phyloP scores from a whole-genome alignment of 2,329 filamentous ascomycete species.

The Verticillium klebahnii region DNA sequence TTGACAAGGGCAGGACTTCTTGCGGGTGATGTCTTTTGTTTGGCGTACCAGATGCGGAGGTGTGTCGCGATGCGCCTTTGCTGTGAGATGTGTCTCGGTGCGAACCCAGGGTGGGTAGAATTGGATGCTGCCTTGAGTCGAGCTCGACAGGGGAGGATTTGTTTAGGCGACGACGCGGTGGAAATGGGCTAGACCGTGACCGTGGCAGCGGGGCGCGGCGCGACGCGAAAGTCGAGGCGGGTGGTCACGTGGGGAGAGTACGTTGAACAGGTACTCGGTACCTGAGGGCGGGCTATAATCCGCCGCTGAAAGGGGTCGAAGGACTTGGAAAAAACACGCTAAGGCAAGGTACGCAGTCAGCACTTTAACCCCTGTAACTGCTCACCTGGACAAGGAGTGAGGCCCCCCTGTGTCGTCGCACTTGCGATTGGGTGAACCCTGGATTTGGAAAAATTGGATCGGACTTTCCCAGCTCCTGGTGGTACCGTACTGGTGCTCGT shows the following conservation, averaged over 20 bases:
- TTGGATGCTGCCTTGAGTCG: not conserved
- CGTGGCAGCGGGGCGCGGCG: not conserved
- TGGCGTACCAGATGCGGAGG: not conserved
- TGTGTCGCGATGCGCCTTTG: not conserved
- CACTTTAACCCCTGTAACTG: not conserved
- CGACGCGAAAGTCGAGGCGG: slow-evolving; percentile 1
- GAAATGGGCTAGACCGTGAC: not conserved
- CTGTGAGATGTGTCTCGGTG: not conserved
- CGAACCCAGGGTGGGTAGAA: not conserved
- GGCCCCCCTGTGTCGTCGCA: not conserved
- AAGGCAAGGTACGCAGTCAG: not conserved
- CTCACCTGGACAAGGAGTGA: not conserved
- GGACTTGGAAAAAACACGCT: not conserved
- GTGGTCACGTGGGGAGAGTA: not conserved
- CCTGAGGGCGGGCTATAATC: not conserved
- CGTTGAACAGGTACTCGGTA: not conserved
- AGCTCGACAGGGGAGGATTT: not conserved
- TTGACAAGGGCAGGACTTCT: not conserved
- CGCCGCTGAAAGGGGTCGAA: too few relatives aligned
- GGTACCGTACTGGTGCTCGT: too few relatives aligned
- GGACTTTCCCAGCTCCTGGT: not conserved
- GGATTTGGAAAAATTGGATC: not conserved
- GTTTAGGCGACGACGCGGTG: not conserved
- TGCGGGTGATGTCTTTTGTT: not conserved
- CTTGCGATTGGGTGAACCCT: not conserved